phyloP scores from a whole-genome alignment of 2,329 filamentous ascomycete genomes.

The Venturiaceae sp. region DNA sequence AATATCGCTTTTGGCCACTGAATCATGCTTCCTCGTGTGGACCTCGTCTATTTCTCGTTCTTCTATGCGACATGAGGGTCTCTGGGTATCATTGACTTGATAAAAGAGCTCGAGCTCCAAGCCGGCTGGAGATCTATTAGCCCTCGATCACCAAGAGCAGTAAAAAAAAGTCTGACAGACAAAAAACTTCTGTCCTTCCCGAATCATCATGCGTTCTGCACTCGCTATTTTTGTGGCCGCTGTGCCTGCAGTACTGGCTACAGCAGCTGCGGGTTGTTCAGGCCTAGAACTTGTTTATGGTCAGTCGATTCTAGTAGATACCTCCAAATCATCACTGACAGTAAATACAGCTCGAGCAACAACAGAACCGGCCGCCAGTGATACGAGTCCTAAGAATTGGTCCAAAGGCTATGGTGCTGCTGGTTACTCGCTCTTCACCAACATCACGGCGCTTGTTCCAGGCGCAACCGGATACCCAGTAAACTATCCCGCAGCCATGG shows the following conservation, averaged over 20 bases:
- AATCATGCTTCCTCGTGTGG: background rate
- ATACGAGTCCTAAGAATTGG: background rate
- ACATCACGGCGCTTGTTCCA: slow-evolving; percentile 24
- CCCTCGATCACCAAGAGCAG: background rate
- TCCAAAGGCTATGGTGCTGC: slow-evolving; percentile 9
- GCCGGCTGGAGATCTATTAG: too few species aligned
- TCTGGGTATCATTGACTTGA: background rate
- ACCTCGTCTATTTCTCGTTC: background rate
- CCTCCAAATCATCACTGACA: background rate
- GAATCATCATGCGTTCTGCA: slow-evolving; percentile 4
- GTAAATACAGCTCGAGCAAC: slow-evolving; percentile 6
- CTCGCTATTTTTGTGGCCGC: background rate
- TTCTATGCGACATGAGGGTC: background rate
- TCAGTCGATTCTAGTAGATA: background rate
- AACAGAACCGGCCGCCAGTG: background rate
- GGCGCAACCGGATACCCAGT: slow-evolving; percentile 20
- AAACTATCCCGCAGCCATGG: slow-evolving; percentile 5
- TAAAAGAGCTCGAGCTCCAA: background rate
- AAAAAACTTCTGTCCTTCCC: background rate
- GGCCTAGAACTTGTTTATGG: slow-evolving; percentile 6
- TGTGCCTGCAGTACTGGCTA: background rate
- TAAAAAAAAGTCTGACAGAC: background rate
- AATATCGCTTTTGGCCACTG: background rate
- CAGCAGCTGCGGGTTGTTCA: background rate
- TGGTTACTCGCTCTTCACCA: slow-evolving; percentile 10